phyloP scores from a whole-genome alignment of 2,329 filamentous ascomycete species.

The Colletotrichum lentis region DNA sequence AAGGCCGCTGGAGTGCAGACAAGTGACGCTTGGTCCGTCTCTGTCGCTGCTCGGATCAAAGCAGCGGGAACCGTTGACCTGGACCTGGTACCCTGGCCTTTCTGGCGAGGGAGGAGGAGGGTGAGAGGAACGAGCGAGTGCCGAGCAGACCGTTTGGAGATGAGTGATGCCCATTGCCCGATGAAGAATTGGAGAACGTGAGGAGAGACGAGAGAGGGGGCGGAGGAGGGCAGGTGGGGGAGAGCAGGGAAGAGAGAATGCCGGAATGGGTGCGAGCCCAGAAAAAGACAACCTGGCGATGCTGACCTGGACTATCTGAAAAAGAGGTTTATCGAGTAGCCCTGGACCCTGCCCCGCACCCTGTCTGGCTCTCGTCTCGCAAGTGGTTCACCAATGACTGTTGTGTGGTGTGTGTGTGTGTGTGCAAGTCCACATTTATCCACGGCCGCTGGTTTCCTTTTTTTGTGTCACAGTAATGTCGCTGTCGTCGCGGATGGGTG shows the following conservation, averaged over 20 bases:
- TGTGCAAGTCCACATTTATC: too few relatives aligned
- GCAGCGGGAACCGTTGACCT: slow-evolving; percentile 20
- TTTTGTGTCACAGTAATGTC: too few relatives aligned
- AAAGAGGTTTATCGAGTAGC: neutral
- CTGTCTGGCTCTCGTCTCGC: neutral
- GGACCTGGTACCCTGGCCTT: slow-evolving; percentile 19
- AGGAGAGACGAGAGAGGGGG: neutral
- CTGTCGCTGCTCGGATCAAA: slow-evolving; percentile 24
- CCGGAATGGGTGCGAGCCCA: neutral
- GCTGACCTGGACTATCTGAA: neutral
- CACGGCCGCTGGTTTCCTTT: too few relatives aligned
- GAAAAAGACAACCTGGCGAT: neutral
- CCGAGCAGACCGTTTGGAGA: neutral
- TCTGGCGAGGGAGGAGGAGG: slow-evolving; percentile 10
- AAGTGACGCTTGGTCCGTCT: slow-evolving; percentile 18
- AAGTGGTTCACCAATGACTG: neutral
- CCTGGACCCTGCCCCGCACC: slow-evolving; percentile 26
- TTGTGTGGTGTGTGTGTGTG: too few relatives aligned
- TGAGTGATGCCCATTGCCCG: neutral
- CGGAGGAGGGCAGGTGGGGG: slow-evolving; percentile 10
- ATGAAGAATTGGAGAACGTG: neutral
- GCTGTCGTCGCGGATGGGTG: too few relatives aligned
- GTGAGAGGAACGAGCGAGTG: neutral
- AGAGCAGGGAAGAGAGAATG: neutral
- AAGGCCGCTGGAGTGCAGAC: too few relatives aligned